phyloP scores from a whole-genome alignment of 495 filamentous ascomycete genomes.

The Parathielavia appendiculata region DNA sequence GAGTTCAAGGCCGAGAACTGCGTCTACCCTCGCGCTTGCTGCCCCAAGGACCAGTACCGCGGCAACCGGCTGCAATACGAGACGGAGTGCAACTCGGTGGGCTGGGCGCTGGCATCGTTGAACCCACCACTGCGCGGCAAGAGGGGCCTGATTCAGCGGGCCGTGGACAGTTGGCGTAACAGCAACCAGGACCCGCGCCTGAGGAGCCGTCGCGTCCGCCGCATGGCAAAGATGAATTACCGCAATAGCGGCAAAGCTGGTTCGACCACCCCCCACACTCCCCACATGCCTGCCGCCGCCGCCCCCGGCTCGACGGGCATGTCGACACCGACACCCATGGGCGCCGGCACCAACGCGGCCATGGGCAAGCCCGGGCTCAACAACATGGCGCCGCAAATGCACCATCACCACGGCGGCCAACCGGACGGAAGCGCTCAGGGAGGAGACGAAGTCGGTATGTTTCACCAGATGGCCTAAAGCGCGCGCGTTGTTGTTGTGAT shows the following conservation, averaged over 20 bases:
- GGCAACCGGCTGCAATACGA: slow-evolving; percentile 94
- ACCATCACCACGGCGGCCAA: slow-evolving; percentile 65
- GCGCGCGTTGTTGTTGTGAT: slow-evolving; percentile 44
- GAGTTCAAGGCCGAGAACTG: slow-evolving; percentile 98
- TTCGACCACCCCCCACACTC: slow-evolving; percentile 39
- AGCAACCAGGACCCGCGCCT: slow-evolving; percentile 94
- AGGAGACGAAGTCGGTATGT: slow-evolving; percentile 94
- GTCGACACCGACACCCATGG: slow-evolving; percentile 46
- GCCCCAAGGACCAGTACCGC: slow-evolving; percentile 89
- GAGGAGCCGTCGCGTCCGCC: slow-evolving; percentile 81
- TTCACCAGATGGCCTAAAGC: slow-evolving; percentile 66
- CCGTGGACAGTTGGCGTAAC: slow-evolving; percentile 97
- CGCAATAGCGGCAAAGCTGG: slow-evolving; percentile 55
- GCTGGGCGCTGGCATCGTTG: slow-evolving; percentile 90
- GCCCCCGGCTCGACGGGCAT: slow-evolving; percentile 54
- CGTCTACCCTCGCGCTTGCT: slow-evolving; percentile 93
- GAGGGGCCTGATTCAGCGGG: slow-evolving; percentile 89
- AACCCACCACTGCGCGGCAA: slow-evolving; percentile 89
- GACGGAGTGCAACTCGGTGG: slow-evolving; percentile 96
- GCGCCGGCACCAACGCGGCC: slow-evolving; percentile 39
- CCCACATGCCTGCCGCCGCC: slow-evolving; percentile 36
- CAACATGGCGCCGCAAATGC: slow-evolving; percentile 55
- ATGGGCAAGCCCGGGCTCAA: slow-evolving; percentile 53
- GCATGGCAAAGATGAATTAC: slow-evolving; percentile 91
- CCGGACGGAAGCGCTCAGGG: slow-evolving; percentile 62